A percentile compares a stretch with the other conserved stretches of the same genome.
These are phyloP conservation scores for Pseudogymnoascus sp. DNA, from an alignment of 2,329 filamentous ascomycete species.

Conservation along the genomic window DNA sequence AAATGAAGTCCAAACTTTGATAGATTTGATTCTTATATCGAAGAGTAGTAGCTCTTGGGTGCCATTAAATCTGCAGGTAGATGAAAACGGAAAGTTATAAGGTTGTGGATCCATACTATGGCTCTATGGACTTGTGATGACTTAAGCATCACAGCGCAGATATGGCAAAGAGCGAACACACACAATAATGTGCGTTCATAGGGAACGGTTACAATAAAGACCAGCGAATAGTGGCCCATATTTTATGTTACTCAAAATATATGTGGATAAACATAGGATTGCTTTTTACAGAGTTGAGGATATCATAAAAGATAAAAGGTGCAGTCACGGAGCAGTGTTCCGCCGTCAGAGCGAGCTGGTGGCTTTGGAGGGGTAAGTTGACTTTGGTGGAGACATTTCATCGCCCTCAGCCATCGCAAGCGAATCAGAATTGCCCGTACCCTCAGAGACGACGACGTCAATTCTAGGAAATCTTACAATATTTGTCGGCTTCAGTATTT, in stretches of 20 bases:
- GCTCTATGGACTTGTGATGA: background rate
- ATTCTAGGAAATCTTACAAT: background rate
- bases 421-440: background rate
- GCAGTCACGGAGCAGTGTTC: background rate
- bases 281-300: background rate
- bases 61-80: background rate
- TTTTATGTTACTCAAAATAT: slow-evolving; percentile 4
- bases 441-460: slow-evolving; percentile 3
- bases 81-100: slow-evolving; percentile 7
- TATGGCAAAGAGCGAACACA: background rate
- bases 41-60: background rate
- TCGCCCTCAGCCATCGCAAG: background rate
- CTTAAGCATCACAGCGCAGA: background rate
- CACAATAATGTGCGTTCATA: background rate
- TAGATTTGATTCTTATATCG: background rate
- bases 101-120: slow-evolving; percentile 7
- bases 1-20: background rate
- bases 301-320: slow-evolving; percentile 2
- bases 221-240: background rate
- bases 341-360: background rate
- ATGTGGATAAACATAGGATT: background rate
- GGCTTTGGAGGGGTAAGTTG: slow-evolving; percentile 6
- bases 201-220: slow-evolving; percentile 1
- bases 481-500: background rate
- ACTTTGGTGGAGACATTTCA: slow-evolving; percentile 1